Base-by-base conservation (phyloP, 805 yeast species). In the Candida berthetii region DNA sequence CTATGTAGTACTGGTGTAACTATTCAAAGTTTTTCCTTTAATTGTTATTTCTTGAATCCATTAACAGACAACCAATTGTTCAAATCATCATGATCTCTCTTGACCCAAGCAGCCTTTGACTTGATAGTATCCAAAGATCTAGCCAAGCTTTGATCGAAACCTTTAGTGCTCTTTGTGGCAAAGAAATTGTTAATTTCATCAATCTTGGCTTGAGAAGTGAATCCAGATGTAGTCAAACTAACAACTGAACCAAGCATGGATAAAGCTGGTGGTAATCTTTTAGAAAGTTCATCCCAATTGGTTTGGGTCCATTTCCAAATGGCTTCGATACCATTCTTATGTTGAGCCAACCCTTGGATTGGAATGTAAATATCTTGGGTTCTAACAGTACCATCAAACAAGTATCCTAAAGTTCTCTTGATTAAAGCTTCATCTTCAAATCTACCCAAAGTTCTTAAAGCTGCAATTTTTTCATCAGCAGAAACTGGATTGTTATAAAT, bases 201-300 rank as follows among this genome's bases (percentile, higher is more conserved):
- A 49, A 71, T 70, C 47, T 78, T 78, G 28, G 69, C 75, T 31
- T 62, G 60, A 41, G 76, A 74, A 24, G 88, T 73, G 64, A 78
- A 82, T 1, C 83, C 78, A 19, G 79, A 64, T 32, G 85, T 73
- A 37, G 81, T 65, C 29, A 84, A 48, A 27, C 72, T 68, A 32
- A 91, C 84, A 44, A 93, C 80, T 16, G 82, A 69, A 17, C 91
- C 84, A 53, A 91, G 70, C 86, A 89, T 78, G 19, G 88, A 72
- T 48, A 83, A 72, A 11, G 87, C 83, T 14, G 95, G 87, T 39
- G 97, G 96, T 58, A 88, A 74, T 54, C 73, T 68, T 59, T 77
- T 72, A 52, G 65, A 64, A 45, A 91, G 57, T 36, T 68, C 72
- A 43, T 78, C 88, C 91, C 95, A 91, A 62, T 90, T 81, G 13